These are phyloP conservation scores for Kuraishia ogatae DNA, from an alignment of 805 yeast species.

Conservation along the genomic window DNA sequence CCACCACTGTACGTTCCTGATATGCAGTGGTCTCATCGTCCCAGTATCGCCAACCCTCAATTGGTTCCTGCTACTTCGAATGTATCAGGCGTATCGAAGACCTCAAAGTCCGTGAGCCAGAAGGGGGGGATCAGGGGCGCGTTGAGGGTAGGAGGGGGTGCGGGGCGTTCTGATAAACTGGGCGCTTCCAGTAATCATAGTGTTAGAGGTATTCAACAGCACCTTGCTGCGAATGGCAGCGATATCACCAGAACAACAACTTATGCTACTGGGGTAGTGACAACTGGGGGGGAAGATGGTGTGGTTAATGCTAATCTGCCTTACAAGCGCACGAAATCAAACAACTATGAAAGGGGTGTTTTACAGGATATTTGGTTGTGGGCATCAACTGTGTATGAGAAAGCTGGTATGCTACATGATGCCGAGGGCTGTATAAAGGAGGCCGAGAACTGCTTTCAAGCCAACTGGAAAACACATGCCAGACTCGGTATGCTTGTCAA, in stretches of 20 bases:
- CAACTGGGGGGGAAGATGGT: not conserved
- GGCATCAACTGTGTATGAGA: conserved; percentile 56
- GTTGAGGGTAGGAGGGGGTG: not conserved
- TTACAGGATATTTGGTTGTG: conserved; percentile 69
- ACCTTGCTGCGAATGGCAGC: not conserved
- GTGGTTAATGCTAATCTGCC: not conserved
- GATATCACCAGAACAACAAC: not conserved
- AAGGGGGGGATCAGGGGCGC: conserved; percentile 1
- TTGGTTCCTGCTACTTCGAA: not conserved
- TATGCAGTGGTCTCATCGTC: conserved; percentile 29
- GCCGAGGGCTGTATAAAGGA: conserved; percentile 68
- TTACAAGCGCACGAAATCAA: not conserved
- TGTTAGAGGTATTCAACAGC: not conserved
- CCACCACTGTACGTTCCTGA: conserved; percentile 22
- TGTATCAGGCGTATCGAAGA: not conserved
- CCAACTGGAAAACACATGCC: conserved; percentile 40
- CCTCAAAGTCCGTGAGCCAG: not conserved
- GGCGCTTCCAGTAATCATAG: conserved; percentile 8
- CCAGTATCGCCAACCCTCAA: conserved; percentile 29
- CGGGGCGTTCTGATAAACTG: conserved; percentile 2
- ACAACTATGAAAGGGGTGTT: not conserved
- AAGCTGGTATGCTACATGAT: conserved; percentile 44
- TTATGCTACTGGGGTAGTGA: not conserved
- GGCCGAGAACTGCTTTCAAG: conserved; percentile 43
- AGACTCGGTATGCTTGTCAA: conserved; percentile 38